Conservation (phyloP, 1,284 basidiomycete genomes). For the Salmacisia buchloeana region DNA sequence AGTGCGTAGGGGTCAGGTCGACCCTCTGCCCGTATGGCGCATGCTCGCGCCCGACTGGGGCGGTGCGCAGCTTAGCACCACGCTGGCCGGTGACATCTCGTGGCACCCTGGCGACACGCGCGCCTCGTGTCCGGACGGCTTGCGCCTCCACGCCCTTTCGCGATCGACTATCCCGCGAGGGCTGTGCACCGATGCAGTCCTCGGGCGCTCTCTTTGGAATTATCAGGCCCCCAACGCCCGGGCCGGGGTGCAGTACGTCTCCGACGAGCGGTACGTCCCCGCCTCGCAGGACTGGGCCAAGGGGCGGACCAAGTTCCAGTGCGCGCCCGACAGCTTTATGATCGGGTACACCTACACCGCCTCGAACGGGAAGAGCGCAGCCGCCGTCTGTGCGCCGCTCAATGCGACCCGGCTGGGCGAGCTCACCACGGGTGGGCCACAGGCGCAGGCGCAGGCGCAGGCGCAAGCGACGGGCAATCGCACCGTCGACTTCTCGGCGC, state of each 20-base stretch:
- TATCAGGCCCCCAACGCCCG: not conserved
- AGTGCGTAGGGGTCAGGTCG: not conserved
- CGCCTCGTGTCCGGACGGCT: conserved; percentile 16
- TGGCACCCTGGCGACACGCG: conserved; percentile 5
- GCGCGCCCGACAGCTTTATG: not conserved
- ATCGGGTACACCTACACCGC: conserved; percentile 15
- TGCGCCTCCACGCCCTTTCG: conserved; percentile 11
- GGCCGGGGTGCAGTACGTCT: not conserved
- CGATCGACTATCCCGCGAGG: conserved; percentile 1
- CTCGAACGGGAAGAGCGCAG: not conserved
- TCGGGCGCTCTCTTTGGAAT: conserved; percentile 13
- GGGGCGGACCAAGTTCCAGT: conserved; percentile 12
- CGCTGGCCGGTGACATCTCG: not conserved
- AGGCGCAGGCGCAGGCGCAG: not conserved
- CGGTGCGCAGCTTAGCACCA: conserved; percentile 12
- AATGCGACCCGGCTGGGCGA: too few relatives aligned
- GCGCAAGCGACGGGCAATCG: not conserved
- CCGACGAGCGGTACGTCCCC: conserved; percentile 7
- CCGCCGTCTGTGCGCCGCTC: conserved; percentile 2
- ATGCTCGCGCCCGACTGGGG: conserved; percentile 11
- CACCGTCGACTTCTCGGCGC: conserved; percentile 5
- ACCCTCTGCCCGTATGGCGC: not conserved
- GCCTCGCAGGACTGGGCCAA: conserved; percentile 10
- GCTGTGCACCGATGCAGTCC: conserved; percentile 15
- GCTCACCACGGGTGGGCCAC: too few relatives aligned